Percentiles rank a stretch among this genome's conserved stretches.
These are phyloP conservation scores for Plasmodium sp. DNA, from an alignment of 169 alveolate genomes.

Conservation along the genomic window DNA sequence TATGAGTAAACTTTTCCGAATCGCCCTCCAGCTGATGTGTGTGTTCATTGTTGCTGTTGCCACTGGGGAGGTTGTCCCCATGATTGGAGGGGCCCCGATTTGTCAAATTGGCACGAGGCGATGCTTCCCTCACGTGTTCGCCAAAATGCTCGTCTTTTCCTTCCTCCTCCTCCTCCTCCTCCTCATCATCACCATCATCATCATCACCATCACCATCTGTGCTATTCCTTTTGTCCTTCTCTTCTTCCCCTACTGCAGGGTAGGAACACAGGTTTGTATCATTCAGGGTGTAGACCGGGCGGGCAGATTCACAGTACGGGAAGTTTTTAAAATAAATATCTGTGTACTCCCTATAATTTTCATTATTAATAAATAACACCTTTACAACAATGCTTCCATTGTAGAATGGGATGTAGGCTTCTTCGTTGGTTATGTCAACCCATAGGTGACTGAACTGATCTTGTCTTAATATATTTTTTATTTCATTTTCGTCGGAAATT, in stretches of 20 bases:
- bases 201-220: neutral
- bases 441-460: conserved; percentile 48
- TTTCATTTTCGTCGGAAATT: conserved; percentile 63
- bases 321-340: conserved; percentile 44
- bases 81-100: conserved; percentile 11
- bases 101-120: neutral
- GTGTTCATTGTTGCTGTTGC: neutral
- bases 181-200: neutral
- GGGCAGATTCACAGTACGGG: neutral
- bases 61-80: neutral
- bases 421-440: conserved; percentile 69
- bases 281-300: conserved; percentile 11
- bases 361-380: conserved; percentile 64
- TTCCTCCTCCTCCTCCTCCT: neutral
- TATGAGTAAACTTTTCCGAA: neutral
- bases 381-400: conserved; percentile 40
- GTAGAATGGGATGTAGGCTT: conserved; percentile 32
- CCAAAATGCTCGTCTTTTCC: neutral
- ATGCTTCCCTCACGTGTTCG: neutral
- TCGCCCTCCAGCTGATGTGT: neutral
- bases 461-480: conserved; percentile 61
- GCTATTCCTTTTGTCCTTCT: neutral
- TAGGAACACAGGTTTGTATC: conserved; percentile 48
- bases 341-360: conserved; percentile 48
- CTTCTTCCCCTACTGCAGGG: neutral